phyloP scores from a whole-genome alignment of 148 eudicot genomes.

The Fagopyrum esculentum region DNA sequence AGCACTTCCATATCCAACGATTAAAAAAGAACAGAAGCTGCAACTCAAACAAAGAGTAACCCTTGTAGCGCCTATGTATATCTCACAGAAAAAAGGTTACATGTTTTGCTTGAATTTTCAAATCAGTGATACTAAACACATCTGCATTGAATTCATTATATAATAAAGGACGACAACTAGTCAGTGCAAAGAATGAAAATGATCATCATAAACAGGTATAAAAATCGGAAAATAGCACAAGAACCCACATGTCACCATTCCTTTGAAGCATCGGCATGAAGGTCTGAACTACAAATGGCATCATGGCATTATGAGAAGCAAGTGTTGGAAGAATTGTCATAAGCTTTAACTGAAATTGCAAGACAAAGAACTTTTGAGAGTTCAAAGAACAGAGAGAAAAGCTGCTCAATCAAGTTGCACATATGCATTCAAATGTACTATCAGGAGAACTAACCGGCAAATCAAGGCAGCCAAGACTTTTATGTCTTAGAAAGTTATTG shows the following conservation, averaged over 20 bases:
- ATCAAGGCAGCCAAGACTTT: conserved; percentile 26
- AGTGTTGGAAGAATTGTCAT: conserved; percentile 66
- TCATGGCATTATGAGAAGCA: conserved; percentile 81
- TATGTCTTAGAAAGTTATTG: conserved; percentile 38
- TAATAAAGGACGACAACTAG: neutral
- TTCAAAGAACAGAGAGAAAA: neutral
- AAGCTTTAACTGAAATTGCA: conserved; percentile 59
- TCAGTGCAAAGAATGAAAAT: neutral
- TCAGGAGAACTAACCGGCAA: conserved; percentile 44
- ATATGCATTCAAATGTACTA: neutral
- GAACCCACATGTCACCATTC: conserved; percentile 68
- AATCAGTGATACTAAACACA: neutral
- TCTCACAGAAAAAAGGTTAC: neutral
- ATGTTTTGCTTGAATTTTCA: conserved; percentile 3
- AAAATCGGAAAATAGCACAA: neutral
- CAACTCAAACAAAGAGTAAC: conserved; percentile 1
- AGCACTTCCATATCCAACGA: neutral
- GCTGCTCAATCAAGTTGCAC: conserved; percentile 3
- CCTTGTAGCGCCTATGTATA: neutral
- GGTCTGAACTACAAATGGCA: conserved; percentile 68
- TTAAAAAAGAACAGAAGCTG: conserved; percentile 5
- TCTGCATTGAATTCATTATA: neutral
- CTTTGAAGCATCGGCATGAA: conserved; percentile 83
- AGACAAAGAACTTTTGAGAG: neutral
- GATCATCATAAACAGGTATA: neutral